Conservation (phyloP, 1,139 yeast species). For the Magnusiomyces fungicola region DNA sequence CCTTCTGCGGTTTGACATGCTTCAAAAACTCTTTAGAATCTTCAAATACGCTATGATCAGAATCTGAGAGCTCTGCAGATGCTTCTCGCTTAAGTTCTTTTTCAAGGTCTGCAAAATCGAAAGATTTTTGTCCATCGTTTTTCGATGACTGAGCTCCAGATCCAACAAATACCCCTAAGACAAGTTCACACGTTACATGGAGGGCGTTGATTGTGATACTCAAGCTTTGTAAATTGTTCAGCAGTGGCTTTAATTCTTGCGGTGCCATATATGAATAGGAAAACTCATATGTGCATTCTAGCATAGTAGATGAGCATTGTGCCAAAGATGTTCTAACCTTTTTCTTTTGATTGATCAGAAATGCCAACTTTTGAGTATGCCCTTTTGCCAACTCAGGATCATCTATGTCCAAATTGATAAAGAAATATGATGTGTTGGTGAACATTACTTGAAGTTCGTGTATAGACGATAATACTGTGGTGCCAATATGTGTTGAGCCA, state of each 20-base stretch:
- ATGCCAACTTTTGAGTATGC: slow-evolving; percentile 6
- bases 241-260: slow-evolving; percentile 33
- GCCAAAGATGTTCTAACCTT: slow-evolving; percentile 31
- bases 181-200: slow-evolving; percentile 44
- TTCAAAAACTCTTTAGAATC: neutral
- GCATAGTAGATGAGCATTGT: slow-evolving; percentile 35
- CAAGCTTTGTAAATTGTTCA: slow-evolving; percentile 32
- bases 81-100: too few relatives aligned
- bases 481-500: slow-evolving; percentile 44
- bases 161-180: slow-evolving; percentile 34
- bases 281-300: slow-evolving; percentile 43
- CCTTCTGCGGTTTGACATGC: neutral
- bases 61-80: too few relatives aligned
- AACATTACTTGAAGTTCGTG: slow-evolving; percentile 37
- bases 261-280: slow-evolving; percentile 44
- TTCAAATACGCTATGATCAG: too few relatives aligned
- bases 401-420: slow-evolving; percentile 25
- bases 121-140: too few relatives aligned
- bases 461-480: slow-evolving; percentile 35
- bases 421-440: slow-evolving; percentile 36
- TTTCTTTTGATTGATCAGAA: slow-evolving; percentile 16
- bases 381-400: neutral
- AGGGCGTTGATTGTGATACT: slow-evolving; percentile 37
- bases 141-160: too few relatives aligned
- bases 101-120: too few relatives aligned